phyloP scores from a whole-genome alignment of 441 rosid genomes.

The Lepidium campestre region DNA sequence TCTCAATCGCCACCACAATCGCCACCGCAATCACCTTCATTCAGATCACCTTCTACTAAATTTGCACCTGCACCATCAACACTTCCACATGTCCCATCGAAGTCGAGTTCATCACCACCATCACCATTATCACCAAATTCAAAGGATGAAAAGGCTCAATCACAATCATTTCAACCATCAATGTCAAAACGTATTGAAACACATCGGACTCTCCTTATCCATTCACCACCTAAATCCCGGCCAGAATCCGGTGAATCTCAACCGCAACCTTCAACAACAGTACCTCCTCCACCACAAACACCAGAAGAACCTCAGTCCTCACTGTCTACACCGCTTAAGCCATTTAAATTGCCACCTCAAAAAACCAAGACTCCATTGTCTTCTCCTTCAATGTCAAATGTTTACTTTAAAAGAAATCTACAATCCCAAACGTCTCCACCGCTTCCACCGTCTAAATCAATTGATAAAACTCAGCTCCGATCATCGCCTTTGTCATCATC shows the following conservation, averaged over 20 bases:
- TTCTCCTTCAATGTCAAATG: background rate
- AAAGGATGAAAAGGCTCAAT: background rate
- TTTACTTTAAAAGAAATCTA: background rate
- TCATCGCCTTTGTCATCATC: background rate
- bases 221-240: background rate
- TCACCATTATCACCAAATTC: background rate
- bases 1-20: background rate
- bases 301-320: background rate
- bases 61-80: background rate
- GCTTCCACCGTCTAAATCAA: background rate
- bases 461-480: background rate
- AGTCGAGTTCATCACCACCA: background rate
- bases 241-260: background rate
- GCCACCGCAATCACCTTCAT: background rate
- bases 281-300: background rate
- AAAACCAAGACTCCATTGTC: background rate
- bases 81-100: background rate
- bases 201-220: background rate
- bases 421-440: background rate
- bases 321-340: too few species aligned
- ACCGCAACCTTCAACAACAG: background rate
- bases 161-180: background rate
- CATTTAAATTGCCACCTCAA: too few species aligned
- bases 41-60: background rate
- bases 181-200: background rate